Conservation (phyloP, 768 basidiomycete species). For the Xerocomellus chrysenteron region DNA sequence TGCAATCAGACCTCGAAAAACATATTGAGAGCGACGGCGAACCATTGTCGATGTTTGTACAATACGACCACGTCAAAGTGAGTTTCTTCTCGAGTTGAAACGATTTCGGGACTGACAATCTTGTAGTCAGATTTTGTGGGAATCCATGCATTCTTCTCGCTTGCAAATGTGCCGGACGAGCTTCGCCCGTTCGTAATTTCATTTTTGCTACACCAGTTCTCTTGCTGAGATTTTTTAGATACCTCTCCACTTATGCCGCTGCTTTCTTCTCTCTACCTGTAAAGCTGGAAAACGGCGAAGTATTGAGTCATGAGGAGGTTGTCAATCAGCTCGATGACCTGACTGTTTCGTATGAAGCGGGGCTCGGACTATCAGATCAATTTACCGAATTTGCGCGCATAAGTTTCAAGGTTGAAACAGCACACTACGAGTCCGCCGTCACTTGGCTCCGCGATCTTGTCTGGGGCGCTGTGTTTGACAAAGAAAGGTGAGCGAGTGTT, state of each 20-base stretch:
- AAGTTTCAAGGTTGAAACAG: conserved; percentile 80
- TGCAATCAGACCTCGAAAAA: conserved; percentile 48
- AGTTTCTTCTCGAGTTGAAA: background rate
- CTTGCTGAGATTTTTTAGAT: conserved; percentile 42
- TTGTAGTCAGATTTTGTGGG: conserved; percentile 88
- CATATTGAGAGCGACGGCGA: conserved; percentile 69
- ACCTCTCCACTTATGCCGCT: conserved; percentile 73
- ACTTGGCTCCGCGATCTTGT: conserved; percentile 84
- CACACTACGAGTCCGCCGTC: conserved; percentile 77
- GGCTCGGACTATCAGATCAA: conserved; percentile 58
- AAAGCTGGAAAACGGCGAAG: conserved; percentile 62
- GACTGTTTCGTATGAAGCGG: conserved; percentile 83
- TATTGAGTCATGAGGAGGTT: conserved; percentile 83
- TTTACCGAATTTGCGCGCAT: conserved; percentile 77
- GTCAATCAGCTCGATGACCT: conserved; percentile 87
- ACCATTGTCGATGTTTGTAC: conserved; percentile 80
- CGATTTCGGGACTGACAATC: background rate
- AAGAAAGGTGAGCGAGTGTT: conserved; percentile 57
- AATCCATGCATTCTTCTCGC: conserved; percentile 75
- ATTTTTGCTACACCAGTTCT: conserved; percentile 24
- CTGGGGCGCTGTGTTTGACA: conserved; percentile 72
- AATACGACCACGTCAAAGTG: conserved; percentile 93
- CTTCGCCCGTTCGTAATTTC: conserved; percentile 58
- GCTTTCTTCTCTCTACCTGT: conserved; percentile 91
- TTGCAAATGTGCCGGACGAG: conserved; percentile 65